These are phyloP conservation scores for Eucalyptus paniculata DNA, from an alignment of 345 rosid genomes.

Conservation along the genomic window DNA sequence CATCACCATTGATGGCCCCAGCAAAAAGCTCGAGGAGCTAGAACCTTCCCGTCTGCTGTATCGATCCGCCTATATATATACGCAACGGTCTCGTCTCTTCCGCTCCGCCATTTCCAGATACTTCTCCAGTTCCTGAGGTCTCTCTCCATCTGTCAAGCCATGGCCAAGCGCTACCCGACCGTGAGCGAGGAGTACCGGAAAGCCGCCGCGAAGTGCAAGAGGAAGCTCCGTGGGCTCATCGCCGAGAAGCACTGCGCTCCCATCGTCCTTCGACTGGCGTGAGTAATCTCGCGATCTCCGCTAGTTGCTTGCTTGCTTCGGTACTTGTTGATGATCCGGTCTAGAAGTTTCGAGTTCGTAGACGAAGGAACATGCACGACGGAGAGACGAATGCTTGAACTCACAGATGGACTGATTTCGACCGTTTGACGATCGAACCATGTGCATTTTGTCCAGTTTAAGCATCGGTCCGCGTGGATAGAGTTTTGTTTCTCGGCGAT, in stretches of 20 bases:
- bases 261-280: constrained; percentile 78
- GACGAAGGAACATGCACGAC: background rate
- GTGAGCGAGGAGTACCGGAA: constrained; percentile 67
- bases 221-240: constrained; percentile 70
- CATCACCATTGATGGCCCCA: background rate
- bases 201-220: constrained; percentile 55
- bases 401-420: background rate
- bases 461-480: background rate
- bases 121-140: background rate
- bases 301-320: background rate
- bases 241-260: constrained; percentile 90
- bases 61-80: background rate
- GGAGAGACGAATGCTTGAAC: background rate
- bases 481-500: background rate
- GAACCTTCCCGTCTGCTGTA: background rate
- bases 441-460: background rate
- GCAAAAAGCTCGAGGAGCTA: background rate
- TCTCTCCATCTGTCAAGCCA: background rate
- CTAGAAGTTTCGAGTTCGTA: background rate
- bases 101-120: background rate
- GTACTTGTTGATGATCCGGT: background rate
- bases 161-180: constrained; percentile 53
- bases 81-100: background rate
- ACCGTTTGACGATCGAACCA: background rate
- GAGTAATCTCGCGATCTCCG: background rate